Base-by-base conservation (phyloP, 2,329 filamentous ascomycete genomes). In the Epicoccum sorghinum region DNA sequence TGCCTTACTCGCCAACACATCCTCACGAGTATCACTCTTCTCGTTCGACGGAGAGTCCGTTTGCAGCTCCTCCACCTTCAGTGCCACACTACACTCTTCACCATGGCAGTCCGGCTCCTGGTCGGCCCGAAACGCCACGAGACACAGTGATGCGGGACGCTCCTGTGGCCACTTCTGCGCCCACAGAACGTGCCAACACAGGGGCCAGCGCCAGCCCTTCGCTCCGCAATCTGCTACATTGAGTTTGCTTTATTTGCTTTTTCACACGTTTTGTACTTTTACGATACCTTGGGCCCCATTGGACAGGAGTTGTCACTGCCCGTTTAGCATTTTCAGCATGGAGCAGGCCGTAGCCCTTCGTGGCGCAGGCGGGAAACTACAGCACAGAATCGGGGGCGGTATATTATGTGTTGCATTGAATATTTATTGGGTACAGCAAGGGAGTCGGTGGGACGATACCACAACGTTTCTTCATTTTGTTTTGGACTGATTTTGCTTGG, bases 191-290 rank as follows among this genome's bases (percentile, higher is more conserved):
- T 24, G 60, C 60, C 27, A 72, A 57, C 35, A 73, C 68, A 9
- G 74, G 72, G 42, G 74, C 79, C 12, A 80, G 78, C 56, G 79
- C 79, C 10, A 80, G 78, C 57, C 79, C 79, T 12, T 80, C 75
- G 53, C 66, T 81, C 64, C 73, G 75, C 49, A 80, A 81, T 61
- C 60, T 81, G 54, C 64, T 81, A 57, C 76, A 78, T 66, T 80
- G 72, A 60, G 59, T 25, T 52, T 51, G 58, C 47, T 43, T 57
- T 53, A 48, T 47, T 52, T 35, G 27, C 39, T 58, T 24, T 48
- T 52, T 46, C 59, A 40, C 42, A n/a, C 22, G 23, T 40, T 41
- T 52, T 59, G 48, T 52, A 49, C 33, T 47, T 49, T 27, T 55
- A 60, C 44, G 42, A 52, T 51, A 57, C 39, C 54, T 60, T 39